Conservation (phyloP, 805 yeast species). For the Kluyveromyces dobzhanskii region DNA sequence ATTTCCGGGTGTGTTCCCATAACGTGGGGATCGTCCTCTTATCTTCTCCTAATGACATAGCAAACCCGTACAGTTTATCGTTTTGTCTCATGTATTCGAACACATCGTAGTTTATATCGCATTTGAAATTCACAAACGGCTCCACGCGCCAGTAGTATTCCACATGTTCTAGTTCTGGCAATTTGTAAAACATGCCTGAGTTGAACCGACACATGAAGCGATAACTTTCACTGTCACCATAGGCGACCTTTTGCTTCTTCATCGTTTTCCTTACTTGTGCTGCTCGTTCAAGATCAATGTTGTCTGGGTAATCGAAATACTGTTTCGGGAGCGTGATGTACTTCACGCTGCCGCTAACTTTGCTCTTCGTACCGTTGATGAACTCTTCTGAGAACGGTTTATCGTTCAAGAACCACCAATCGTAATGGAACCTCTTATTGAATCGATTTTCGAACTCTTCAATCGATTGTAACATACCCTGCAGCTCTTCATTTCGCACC, state of each 20-base stretch:
- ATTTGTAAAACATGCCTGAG: slow-evolving; percentile 53
- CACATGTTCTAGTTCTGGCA: slow-evolving; percentile 52
- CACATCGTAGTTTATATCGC: slow-evolving; percentile 67
- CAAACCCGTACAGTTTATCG: slow-evolving; percentile 65
- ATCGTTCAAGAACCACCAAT: slow-evolving; percentile 76
- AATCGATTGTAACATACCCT: slow-evolving; percentile 44
- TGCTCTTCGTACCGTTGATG: slow-evolving; percentile 34
- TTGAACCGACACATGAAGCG: slow-evolving; percentile 84
- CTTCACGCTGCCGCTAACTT: slow-evolving; percentile 35
- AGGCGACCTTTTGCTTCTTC: slow-evolving; percentile 39
- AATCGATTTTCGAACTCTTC: slow-evolving; percentile 53
- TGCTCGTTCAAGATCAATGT: slow-evolving; percentile 41
- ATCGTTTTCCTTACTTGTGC: slow-evolving; percentile 34
- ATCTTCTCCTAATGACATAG: slow-evolving; percentile 59
- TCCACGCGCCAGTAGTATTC: slow-evolving; percentile 78
- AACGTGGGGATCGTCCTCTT: slow-evolving; percentile 53
- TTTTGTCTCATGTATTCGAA: slow-evolving; percentile 65
- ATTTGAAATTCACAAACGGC: slow-evolving; percentile 60
- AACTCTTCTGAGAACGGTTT: slow-evolving; percentile 52
- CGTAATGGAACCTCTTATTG: slow-evolving; percentile 65
- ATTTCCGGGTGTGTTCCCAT: slow-evolving; percentile 57
- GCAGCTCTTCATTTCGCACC: slow-evolving; percentile 60
- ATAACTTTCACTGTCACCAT: slow-evolving; percentile 54
- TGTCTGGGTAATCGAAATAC: slow-evolving; percentile 54
- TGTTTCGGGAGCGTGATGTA: slow-evolving; percentile 36